Evolutionary conservation across 768 basidiomycete species (phyloP), one percentile per base, ranked within the genome.

Genomic region (Boletus rubropictus): DNA sequence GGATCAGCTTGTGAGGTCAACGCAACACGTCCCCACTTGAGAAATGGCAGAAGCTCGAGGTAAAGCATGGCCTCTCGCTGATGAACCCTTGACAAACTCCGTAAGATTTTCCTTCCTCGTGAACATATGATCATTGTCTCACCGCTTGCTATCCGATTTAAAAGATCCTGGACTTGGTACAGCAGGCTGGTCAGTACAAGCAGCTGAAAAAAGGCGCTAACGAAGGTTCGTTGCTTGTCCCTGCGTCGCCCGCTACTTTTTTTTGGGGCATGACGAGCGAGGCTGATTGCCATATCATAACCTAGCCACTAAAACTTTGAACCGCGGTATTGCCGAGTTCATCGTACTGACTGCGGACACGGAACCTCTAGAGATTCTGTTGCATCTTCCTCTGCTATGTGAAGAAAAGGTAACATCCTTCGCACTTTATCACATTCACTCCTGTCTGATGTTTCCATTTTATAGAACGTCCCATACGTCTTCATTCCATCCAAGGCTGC

Each of bases 191-290:
- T n/a, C 86, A 93, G 69, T 96, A 95, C 76, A 97, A 97, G 72
- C 94, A 97, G 69, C 73, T 97, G 39, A 98, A 97, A 74, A 97
- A 97, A 74, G 95, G 96, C 51, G 96, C 96, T 35, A 99, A 99
- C 70, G 96, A 99, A 80, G 89, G 90, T 89, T 40, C 29, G 75
- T 60, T 24, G 14, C 15, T n/a, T 39, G 15, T 24, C 42, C 27
- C n/a, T 29, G 9, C 8, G n/a, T n/a, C 3, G 14, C 22, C 22
- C 11, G 24, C 44, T 20, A 12, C 29, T 46, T 44, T 39, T 38
- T 40, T 21, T n/a, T 3, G 3, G 36, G 10, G 14, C 32, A 14
- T 22, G 18, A 9, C 48, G 39, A 35, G 6, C 7, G n/a, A 38
- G 10, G n/a, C 50, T 61, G 14, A 59, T n/a, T 24, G n/a, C 8